Evolutionary conservation across 495 filamentous ascomycete genomes (phyloP).

Genomic region (Daldinia decipiens): DNA sequence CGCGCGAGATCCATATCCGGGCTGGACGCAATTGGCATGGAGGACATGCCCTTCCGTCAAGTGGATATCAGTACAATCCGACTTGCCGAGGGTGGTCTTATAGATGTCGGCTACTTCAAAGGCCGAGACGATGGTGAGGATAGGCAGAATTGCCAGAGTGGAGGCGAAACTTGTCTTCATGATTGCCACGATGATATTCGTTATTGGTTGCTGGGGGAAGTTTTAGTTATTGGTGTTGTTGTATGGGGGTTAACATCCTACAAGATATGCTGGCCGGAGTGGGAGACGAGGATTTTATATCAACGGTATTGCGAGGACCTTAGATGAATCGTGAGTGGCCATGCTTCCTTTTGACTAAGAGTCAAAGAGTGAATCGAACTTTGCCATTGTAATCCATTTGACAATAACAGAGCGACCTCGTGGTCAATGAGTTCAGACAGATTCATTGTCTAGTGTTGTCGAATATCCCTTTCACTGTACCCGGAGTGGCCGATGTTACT

Average conservation of each 20-base stretch:
- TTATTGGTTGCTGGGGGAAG: not conserved
- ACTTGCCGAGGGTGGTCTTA: constrained; percentile 32
- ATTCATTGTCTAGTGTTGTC: not conserved
- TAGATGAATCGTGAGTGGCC: not conserved
- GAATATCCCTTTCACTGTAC: not conserved
- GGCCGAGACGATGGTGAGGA: constrained; percentile 29
- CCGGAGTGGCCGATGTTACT: not conserved
- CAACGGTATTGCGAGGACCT: constrained; percentile 20
- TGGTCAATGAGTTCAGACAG: not conserved
- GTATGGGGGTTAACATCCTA: not conserved
- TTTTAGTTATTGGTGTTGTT: not conserved
- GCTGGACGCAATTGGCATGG: constrained; percentile 21
- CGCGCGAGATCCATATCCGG: not conserved
- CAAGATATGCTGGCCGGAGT: not conserved
- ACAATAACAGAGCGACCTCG: not conserved
- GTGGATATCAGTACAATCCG: constrained; percentile 27
- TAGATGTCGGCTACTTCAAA: constrained; percentile 21
- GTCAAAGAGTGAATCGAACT: constrained; percentile 11
- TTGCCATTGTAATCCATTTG: not conserved
- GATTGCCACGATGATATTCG: constrained; percentile 12
- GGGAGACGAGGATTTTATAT: constrained; percentile 11
- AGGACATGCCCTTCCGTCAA: constrained; percentile 26
- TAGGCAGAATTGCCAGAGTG: constrained; percentile 27
- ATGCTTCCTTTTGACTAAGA: constrained; percentile 2
- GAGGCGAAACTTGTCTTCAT: constrained; percentile 32